A percentile compares a stretch with the other conserved stretches of the same genome.
These are phyloP conservation scores for Pseudocercospora vitis DNA, from an alignment of 2,329 filamentous ascomycete genomes.

Conservation along the genomic window DNA sequence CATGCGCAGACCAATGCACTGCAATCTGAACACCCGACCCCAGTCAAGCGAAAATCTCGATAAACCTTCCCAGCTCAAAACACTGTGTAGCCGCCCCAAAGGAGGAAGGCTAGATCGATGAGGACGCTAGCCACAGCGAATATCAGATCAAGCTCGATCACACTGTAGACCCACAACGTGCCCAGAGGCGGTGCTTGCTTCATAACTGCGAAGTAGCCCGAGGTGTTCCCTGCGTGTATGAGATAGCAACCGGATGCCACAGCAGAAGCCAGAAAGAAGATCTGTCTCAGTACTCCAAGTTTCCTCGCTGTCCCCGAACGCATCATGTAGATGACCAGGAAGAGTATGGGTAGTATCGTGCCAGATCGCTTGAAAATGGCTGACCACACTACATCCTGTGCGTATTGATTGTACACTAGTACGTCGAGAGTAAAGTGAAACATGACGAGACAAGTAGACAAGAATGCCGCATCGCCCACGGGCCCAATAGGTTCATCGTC, in stretches of 20 bases:
- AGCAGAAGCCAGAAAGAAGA: slow-evolving; percentile 64
- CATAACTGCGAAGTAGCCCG: slow-evolving; percentile 84
- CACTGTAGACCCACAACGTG: slow-evolving; percentile 88
- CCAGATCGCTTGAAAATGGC: slow-evolving; percentile 55
- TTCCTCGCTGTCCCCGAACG: slow-evolving; percentile 43
- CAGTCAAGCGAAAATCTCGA: background rate
- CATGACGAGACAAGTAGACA: slow-evolving; percentile 62
- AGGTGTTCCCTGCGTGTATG: slow-evolving; percentile 75
- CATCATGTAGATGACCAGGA: slow-evolving; percentile 47
- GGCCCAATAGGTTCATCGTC: slow-evolving; percentile 49
- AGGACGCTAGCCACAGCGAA: slow-evolving; percentile 61
- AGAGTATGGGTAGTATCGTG: slow-evolving; percentile 47
- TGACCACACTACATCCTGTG: slow-evolving; percentile 63
- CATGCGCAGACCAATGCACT: background rate
- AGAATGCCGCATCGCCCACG: slow-evolving; percentile 50
- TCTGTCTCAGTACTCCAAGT: slow-evolving; percentile 48
- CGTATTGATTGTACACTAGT: slow-evolving; percentile 75
- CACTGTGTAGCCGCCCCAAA: slow-evolving; percentile 54
- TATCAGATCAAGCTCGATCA: slow-evolving; percentile 76
- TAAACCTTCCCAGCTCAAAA: slow-evolving; percentile 26
- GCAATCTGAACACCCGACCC: background rate
- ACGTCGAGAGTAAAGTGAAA: slow-evolving; percentile 78
- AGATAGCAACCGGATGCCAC: slow-evolving; percentile 71
- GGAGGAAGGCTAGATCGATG: slow-evolving; percentile 54
- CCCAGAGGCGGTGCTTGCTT: slow-evolving; percentile 86